These are phyloP conservation scores for Aureobasidium mangrovei DNA, from an alignment of 2,329 filamentous ascomycete genomes.

Conservation along the genomic window DNA sequence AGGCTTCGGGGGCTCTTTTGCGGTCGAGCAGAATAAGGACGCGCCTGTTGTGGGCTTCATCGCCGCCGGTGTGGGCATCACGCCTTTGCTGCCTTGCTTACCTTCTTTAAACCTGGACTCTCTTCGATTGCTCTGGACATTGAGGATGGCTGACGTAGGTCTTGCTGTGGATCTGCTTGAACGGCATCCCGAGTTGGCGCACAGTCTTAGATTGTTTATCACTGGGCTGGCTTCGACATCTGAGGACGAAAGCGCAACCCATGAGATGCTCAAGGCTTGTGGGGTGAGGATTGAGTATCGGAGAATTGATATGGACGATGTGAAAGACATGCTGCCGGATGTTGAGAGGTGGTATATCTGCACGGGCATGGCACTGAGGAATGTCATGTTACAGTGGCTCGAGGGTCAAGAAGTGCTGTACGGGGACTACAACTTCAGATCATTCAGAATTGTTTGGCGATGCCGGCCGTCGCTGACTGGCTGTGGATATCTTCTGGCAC, in stretches of 20 bases:
- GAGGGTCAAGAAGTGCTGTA: conserved; percentile 37
- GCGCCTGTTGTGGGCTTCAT: conserved; percentile 50
- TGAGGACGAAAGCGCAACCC: conserved; percentile 23
- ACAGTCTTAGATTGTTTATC: conserved; percentile 53
- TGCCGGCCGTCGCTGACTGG: too few relatives aligned
- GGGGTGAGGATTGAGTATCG: conserved; percentile 33
- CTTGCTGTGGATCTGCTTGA: conserved; percentile 54
- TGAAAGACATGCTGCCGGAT: conserved; percentile 28
- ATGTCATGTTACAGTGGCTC: conserved; percentile 41
- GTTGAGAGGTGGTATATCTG: conserved; percentile 52
- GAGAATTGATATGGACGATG: conserved; percentile 41
- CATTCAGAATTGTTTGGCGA: too few relatives aligned
- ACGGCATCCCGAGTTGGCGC: conserved; percentile 43
- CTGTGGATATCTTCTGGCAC: too few relatives aligned
- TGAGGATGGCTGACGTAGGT: conserved; percentile 52
- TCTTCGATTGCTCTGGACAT: conserved; percentile 59
- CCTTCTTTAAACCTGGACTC: conserved; percentile 21
- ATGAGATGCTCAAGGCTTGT: conserved; percentile 33
- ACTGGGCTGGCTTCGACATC: conserved; percentile 38
- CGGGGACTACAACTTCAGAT: conserved; percentile 43
- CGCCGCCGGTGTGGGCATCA: conserved; percentile 75
- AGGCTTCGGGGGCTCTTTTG: conserved; percentile 63
- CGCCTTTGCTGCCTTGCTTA: conserved; percentile 58
- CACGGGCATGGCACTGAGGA: conserved; percentile 43
- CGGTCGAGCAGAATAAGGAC: conserved; percentile 23